A percentile compares a stretch with the other conserved stretches of the same genome.
Evolutionary conservation across 1,284 basidiomycete species (phyloP).

Genomic region (Melanopsichium pennsylvanicum): DNA sequence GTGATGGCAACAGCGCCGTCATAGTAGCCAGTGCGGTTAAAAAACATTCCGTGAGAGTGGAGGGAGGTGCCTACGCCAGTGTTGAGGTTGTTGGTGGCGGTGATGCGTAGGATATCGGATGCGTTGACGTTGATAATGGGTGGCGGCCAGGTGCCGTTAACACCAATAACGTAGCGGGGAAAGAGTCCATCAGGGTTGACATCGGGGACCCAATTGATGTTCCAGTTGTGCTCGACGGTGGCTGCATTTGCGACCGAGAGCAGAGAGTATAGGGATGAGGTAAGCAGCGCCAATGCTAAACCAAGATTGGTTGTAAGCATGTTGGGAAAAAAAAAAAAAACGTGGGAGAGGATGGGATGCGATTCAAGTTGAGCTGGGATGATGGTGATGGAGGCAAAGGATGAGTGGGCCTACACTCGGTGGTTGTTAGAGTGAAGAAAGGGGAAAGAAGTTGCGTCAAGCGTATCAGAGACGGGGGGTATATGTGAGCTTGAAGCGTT

Average conservation of each 20-base stretch:
- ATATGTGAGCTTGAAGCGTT: no score
- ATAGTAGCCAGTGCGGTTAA: constrained; percentile 55
- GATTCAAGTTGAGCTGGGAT: no score
- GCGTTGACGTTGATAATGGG: constrained; percentile 60
- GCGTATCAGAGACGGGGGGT: no score
- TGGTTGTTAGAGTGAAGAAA: no score
- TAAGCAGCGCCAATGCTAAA: constrained; percentile 12
- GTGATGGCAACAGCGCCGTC: constrained; percentile 60
- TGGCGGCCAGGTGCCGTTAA: constrained; percentile 59
- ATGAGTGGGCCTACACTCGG: not conserved
- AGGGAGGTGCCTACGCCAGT: constrained; percentile 49
- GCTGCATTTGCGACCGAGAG: constrained; percentile 36
- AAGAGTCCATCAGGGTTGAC: constrained; percentile 60
- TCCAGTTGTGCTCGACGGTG: constrained; percentile 70
- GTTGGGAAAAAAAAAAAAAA: not conserved
- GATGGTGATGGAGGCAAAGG: not conserved
- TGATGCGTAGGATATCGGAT: constrained; percentile 57
- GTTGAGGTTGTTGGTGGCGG: constrained; percentile 56
- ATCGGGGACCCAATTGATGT: constrained; percentile 70
- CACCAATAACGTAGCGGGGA: constrained; percentile 51
- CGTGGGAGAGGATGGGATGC: not conserved
- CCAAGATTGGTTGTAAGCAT: constrained; percentile 17
- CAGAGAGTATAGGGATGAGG: constrained; percentile 17
- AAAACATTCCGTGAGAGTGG: constrained; percentile 64
- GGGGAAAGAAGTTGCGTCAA: not conserved